These are phyloP conservation scores for Rhodotorula paludigena DNA, from an alignment of 768 basidiomycete genomes.

Conservation along the genomic window DNA sequence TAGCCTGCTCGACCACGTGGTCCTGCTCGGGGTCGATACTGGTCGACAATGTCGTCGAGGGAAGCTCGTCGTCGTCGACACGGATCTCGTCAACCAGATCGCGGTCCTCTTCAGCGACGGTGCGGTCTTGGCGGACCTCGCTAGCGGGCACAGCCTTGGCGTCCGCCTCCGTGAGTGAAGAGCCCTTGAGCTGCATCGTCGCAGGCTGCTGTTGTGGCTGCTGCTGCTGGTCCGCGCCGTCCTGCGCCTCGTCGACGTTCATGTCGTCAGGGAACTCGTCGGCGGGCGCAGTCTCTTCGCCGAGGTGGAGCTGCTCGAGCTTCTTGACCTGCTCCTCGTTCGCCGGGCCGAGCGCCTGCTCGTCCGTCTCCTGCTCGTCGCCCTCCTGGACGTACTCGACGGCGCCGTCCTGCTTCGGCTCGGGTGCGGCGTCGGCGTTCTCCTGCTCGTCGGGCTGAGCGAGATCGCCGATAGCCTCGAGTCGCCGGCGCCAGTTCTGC, in stretches of 20 bases:
- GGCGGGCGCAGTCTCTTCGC: conserved; percentile 69
- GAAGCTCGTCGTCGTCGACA: conserved; percentile 57
- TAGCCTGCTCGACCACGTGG: conserved; percentile 53
- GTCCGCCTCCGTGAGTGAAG: conserved; percentile 27
- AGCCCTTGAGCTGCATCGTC: conserved; percentile 38
- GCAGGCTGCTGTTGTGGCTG: conserved; percentile 24
- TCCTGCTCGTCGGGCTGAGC: conserved; percentile 47
- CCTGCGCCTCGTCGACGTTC: conserved; percentile 31
- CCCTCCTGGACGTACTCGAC: conserved; percentile 74
- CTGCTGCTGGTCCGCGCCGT: conserved; percentile 28
- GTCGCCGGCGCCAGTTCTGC: conserved; percentile 72
- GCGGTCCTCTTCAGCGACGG: conserved; percentile 40
- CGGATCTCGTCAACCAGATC: conserved; percentile 40
- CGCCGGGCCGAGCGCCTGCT: conserved; percentile 80
- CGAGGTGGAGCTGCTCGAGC: conserved; percentile 70
- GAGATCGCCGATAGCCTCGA: conserved; percentile 68
- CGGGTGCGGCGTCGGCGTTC: conserved; percentile 48
- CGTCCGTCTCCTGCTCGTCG: conserved; percentile 60
- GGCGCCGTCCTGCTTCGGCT: conserved; percentile 41
- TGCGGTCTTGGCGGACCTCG: conserved; percentile 36
- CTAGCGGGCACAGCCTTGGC: conserved; percentile 49
- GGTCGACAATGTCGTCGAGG: conserved; percentile 44
- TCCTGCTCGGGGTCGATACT: conserved; percentile 43
- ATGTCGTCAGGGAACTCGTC: conserved; percentile 65
- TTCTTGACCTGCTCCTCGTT: conserved; percentile 76